phyloP scores from a whole-genome alignment of 768 basidiomycete genomes.

The Trametes cinnabarina region DNA sequence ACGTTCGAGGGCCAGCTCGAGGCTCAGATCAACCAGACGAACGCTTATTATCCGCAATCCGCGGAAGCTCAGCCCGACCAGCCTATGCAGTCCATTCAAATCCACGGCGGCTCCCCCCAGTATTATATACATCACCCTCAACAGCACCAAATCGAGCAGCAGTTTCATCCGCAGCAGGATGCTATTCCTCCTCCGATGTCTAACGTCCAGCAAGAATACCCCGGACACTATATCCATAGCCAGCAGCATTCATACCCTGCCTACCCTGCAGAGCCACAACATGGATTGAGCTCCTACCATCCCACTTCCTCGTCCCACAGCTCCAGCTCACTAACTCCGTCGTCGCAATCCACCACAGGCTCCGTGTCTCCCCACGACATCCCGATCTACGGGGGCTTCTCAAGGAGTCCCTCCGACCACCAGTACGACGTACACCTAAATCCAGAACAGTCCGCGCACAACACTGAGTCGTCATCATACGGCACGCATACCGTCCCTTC shows the following conservation, averaged over 20 bases:
- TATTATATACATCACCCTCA: neutral
- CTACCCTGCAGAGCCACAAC: neutral
- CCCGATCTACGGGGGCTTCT: constrained; percentile 1
- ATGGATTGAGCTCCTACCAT: neutral
- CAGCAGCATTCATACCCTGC: neutral
- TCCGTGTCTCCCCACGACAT: neutral
- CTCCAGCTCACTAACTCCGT: neutral
- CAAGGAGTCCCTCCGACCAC: neutral
- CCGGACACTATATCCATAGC: constrained; percentile 3
- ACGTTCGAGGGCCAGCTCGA: constrained; percentile 31
- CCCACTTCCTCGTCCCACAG: neutral
- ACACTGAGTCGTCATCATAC: constrained; percentile 5
- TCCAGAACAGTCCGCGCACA: neutral
- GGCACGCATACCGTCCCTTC: neutral
- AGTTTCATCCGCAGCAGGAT: neutral
- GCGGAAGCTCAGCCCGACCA: neutral
- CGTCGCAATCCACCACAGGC: neutral
- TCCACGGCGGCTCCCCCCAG: neutral
- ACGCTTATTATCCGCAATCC: constrained; percentile 15
- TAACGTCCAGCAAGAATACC: neutral
- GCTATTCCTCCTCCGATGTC: neutral
- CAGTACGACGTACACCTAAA: constrained; percentile 1
- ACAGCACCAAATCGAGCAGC: neutral
- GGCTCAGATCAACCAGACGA: constrained; percentile 26
- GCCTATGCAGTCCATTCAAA: neutral